These are phyloP conservation scores for Coemansia sp. DNA, from an alignment of 192 early-diverging fungal species.

Conservation along the genomic window DNA sequence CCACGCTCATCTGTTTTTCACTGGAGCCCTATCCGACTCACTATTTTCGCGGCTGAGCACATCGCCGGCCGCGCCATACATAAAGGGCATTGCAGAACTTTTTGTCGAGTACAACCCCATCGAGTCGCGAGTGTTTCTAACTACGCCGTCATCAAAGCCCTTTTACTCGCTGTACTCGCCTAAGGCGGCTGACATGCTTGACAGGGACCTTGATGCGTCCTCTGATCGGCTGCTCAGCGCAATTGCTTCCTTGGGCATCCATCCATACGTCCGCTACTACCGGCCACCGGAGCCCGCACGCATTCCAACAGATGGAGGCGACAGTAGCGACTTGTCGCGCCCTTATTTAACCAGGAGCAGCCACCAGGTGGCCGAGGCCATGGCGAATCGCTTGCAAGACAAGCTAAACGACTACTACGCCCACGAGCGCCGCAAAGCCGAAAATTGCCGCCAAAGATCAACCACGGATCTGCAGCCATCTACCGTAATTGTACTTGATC, in stretches of 20 bases:
- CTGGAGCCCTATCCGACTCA: constrained; percentile 34
- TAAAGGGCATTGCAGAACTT: constrained; percentile 38
- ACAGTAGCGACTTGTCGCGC: no score
- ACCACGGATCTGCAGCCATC: constrained; percentile 49
- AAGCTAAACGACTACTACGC: constrained; percentile 67
- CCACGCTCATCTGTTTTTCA: constrained; percentile 48
- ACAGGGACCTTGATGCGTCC: constrained; percentile 39
- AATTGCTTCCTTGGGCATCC: constrained; percentile 29
- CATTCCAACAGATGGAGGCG: no score
- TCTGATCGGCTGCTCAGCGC: constrained; percentile 45
- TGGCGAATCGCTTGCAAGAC: constrained; percentile 55
- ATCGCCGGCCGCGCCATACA: constrained; percentile 33
- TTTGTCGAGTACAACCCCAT: constrained; percentile 52
- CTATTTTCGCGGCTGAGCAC: constrained; percentile 35
- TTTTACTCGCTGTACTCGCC: constrained; percentile 54
- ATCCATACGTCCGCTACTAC: constrained; percentile 45
- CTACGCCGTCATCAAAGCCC: constrained; percentile 42
- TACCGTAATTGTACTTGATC: constrained; percentile 82
- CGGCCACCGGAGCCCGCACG: constrained; percentile 1
- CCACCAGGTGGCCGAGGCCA: constrained; percentile 26
- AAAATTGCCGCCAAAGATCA: constrained; percentile 56
- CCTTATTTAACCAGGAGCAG: no score
- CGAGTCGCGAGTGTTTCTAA: constrained; percentile 48
- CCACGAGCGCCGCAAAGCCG: constrained; percentile 58
- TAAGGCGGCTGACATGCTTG: constrained; percentile 7